These are phyloP conservation scores for Vigna angularis DNA, from an alignment of 306 rosid species.

Conservation along the genomic window DNA sequence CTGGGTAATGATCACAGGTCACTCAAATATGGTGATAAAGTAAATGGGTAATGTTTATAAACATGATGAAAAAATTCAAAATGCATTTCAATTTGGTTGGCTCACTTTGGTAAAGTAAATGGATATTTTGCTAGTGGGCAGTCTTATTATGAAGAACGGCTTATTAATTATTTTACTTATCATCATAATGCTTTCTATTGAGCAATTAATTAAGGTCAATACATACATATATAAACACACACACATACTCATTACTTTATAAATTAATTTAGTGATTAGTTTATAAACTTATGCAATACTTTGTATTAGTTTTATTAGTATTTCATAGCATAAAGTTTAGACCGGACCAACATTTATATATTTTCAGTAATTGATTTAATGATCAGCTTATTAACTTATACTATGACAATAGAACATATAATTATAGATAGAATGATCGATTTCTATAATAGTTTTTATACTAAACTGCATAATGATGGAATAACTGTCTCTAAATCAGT, in stretches of 20 bases:
- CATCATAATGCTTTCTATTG: background rate
- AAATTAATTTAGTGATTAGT: too few relatives aligned
- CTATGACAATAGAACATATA: too few relatives aligned
- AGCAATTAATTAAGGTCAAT: background rate
- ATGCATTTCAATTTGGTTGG: background rate
- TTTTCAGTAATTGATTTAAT: too few relatives aligned
- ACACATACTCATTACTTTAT: too few relatives aligned
- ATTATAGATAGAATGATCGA: too few relatives aligned
- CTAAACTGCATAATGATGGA: too few relatives aligned
- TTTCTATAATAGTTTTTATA: too few relatives aligned
- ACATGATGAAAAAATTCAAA: background rate
- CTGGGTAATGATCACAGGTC: background rate
- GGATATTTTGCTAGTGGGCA: background rate
- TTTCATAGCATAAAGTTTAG: background rate
- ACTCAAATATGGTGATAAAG: background rate
- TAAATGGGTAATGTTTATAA: too few relatives aligned
- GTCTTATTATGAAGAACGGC: background rate
- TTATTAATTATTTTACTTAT: background rate
- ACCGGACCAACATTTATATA: background rate
- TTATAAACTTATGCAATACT: too few relatives aligned
- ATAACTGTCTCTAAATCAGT: too few relatives aligned
- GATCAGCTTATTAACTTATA: too few relatives aligned
- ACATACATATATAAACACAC: too few relatives aligned
- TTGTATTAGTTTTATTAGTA: background rate
- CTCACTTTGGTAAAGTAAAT: background rate